Base-by-base conservation (phyloP, 2,329 filamentous ascomycete genomes). In the Leptoxyphium fumago region DNA sequence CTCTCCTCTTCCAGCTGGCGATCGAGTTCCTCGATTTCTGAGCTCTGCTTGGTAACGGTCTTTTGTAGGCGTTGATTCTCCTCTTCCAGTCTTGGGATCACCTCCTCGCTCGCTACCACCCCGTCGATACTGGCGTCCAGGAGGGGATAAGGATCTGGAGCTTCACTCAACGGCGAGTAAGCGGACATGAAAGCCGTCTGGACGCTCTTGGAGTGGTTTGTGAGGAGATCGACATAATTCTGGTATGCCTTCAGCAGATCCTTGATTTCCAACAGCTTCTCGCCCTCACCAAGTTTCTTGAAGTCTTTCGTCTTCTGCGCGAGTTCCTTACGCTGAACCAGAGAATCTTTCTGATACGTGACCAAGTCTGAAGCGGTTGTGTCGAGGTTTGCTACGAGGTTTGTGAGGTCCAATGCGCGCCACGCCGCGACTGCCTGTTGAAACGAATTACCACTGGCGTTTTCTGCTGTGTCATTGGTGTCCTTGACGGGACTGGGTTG, bases 281-380 rank as follows among this genome's bases (percentile, higher is more conserved):
- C 77, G 10, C 82, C 69, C 69, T 98, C 87, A 55, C 96, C 89
- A 10, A 94, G 74, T 63, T 95, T 96, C 48, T 88, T 75, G 55
- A 96, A 98, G 56, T 96, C 89, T 59, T 98, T 98, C 1, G 91
- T 98, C 72, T 95, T 96, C 60, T 95, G 88, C n/a, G 93, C 91
- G 15, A 98, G 71, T 48, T 98, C 93, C 61, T 98, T 98, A 43
- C 91, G 77, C 62, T 98, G 89, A 0, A 95, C 81, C 4, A 94
- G 82, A n/a, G 89, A 85, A 63, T 96, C 91, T 55, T 88, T 78
- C 61, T 98, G 93, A 61, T 94, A 87, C 40, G 83, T 71, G 43
- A 96, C 86, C 49, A 98, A 86, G 56, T 96, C 91, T 10, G 88
- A 89, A n/a, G 91, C 91, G 2, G 87, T 89, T 47, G 81, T 82